These are phyloP conservation scores for Rubia occidens DNA, from an alignment of 305 asterid genomes.

Conservation along the genomic window DNA sequence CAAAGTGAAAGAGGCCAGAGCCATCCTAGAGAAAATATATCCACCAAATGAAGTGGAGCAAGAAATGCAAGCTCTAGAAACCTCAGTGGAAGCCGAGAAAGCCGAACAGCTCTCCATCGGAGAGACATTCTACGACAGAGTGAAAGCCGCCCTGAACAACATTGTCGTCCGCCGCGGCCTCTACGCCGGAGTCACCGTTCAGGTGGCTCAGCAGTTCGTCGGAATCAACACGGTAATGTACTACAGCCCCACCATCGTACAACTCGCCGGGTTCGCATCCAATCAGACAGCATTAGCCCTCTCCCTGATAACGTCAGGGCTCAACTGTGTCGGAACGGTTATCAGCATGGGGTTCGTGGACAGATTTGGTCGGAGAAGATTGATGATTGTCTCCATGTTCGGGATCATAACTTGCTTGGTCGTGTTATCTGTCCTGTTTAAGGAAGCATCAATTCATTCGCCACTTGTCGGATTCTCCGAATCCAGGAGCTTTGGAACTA, in stretches of 20 bases:
- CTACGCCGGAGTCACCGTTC: slow-evolving; percentile 63
- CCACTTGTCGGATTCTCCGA: slow-evolving; percentile 37
- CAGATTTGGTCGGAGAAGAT: slow-evolving; percentile 52
- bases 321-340: slow-evolving; percentile 59
- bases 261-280: slow-evolving; percentile 68
- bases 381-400: slow-evolving; percentile 66
- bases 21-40: slow-evolving; percentile 64
- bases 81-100: slow-evolving; percentile 51
- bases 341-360: slow-evolving; percentile 65
- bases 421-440: slow-evolving; percentile 38
- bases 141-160: slow-evolving; percentile 42
- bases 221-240: slow-evolving; percentile 85
- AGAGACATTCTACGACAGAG: slow-evolving; percentile 24
- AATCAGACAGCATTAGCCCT: slow-evolving; percentile 63
- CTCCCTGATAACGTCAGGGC: slow-evolving; percentile 74
- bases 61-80: slow-evolving; percentile 50
- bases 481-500: slow-evolving; percentile 42
- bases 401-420: slow-evolving; percentile 54
- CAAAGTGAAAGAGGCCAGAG: slow-evolving; percentile 54
- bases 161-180: slow-evolving; percentile 61
- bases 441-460: slow-evolving; percentile 42
- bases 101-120: slow-evolving; percentile 37
- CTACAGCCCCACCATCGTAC: slow-evolving; percentile 73
- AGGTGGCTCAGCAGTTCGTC: slow-evolving; percentile 69
- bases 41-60: slow-evolving; percentile 67